A percentile compares a stretch with the other conserved stretches of the same genome.
These are phyloP conservation scores for Didymellaceae sp. DNA, from an alignment of 2,329 filamentous ascomycete species.

Conservation along the genomic window DNA sequence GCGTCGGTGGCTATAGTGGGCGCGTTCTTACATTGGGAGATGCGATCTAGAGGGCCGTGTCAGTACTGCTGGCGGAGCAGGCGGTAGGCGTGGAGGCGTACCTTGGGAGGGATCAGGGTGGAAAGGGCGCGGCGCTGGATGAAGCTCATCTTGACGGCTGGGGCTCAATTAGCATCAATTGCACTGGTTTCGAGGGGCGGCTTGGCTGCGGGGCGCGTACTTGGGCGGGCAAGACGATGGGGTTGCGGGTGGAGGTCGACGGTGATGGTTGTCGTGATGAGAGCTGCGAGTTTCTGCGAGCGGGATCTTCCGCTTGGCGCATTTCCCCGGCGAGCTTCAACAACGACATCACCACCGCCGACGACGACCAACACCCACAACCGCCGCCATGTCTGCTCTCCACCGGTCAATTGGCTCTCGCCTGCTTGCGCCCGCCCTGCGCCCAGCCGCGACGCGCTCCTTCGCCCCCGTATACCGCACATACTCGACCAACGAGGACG, in stretches of 20 bases:
- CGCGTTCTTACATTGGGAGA: slow-evolving; percentile 76
- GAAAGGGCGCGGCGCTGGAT: slow-evolving; percentile 89
- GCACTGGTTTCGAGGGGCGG: slow-evolving; percentile 18
- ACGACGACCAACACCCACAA: slow-evolving; percentile 22
- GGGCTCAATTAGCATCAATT: slow-evolving; percentile 48
- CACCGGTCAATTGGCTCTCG: slow-evolving; percentile 50
- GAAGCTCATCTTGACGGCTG: slow-evolving; percentile 82
- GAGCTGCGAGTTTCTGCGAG: slow-evolving; percentile 40
- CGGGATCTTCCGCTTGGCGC: slow-evolving; percentile 27
- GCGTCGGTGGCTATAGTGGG: slow-evolving; percentile 13
- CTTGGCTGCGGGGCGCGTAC: slow-evolving; percentile 32
- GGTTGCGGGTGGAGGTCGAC: slow-evolving; percentile 41
- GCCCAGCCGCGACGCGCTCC: slow-evolving; percentile 33
- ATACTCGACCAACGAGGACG: slow-evolving; percentile 39
- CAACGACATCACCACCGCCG: slow-evolving; percentile 28
- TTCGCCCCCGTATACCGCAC: slow-evolving; percentile 39
- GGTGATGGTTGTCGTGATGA: slow-evolving; percentile 39
- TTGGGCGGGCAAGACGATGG: slow-evolving; percentile 46
- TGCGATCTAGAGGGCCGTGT: slow-evolving; percentile 67
- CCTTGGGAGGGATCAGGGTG: slow-evolving; percentile 99
- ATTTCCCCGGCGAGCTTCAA: slow-evolving; percentile 26
- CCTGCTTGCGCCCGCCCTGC: slow-evolving; percentile 46
- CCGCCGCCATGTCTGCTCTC: slow-evolving; percentile 48
- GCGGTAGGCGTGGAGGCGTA: slow-evolving; percentile 54
- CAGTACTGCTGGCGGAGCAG: slow-evolving; percentile 39